Base-by-base conservation (phyloP, 1,284 basidiomycete genomes). In the Neolentinus lepideus region DNA sequence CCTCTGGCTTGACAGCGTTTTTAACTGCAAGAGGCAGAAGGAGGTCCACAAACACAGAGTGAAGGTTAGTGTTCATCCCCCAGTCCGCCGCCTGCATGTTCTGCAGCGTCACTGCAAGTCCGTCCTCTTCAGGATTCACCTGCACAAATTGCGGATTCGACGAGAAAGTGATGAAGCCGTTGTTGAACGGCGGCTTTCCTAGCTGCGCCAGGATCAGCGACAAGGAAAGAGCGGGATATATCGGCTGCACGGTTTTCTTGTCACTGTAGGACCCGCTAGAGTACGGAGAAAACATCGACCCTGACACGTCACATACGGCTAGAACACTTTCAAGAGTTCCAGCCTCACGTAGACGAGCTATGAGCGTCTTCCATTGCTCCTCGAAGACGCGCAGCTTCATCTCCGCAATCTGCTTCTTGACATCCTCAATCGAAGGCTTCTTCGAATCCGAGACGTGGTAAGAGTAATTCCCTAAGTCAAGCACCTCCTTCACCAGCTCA, bases 291-390 rank as follows among this genome's bases (percentile, higher is more conserved):
- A 6, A 6, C 87, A 89, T 89, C 1, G 84, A 86, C 0, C 84
- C 86, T 0, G 84, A 87, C 12, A 89, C 85, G 62, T 90, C 88
- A 63, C 84, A 88, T 11, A 89, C 64, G 0, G 86, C 86, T n/a
- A 90, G 66, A 8, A 77, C 74, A 59, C 81, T 86, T 0, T 84
- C 76, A 38, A 90, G 61, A 10, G 69, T 66, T 0, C 84, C 84
- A 0, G 77, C 71, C 38, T 80, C 79, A 12, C 73, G 69, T 9
- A 89, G 67, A 8, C 74, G 73, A 14, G 72, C 66, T 19, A 89
- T 69, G 29, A 89, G 71, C 0, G 80, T 70, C 55, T 75, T 74
- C 88, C 87, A 90, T 64, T 90, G 88, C 0, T 74, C 76, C 57
- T 88, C 78, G 3, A 80, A 61, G 43, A 83, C 78, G 26, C 74